A percentile compares a stretch with the other conserved stretches of the same genome.
Conservation (phyloP, 2,329 filamentous ascomycete genomes). For the Hypoxylon sp. region DNA sequence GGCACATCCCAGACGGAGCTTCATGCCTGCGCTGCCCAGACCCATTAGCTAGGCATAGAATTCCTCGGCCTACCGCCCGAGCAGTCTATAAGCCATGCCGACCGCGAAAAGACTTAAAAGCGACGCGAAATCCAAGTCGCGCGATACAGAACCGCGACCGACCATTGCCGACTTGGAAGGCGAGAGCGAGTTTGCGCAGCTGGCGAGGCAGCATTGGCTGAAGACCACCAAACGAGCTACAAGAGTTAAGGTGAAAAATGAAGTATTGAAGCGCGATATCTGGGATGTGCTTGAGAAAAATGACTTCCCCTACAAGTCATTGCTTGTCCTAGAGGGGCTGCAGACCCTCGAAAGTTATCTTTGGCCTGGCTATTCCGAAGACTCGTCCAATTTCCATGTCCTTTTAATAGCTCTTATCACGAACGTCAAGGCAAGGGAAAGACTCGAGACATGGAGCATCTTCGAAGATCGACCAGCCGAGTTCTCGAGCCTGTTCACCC, state of each 20-base stretch:
- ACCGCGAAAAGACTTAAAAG: conserved; percentile 72
- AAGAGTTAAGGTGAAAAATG: conserved; percentile 83
- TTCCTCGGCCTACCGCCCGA: conserved; percentile 40
- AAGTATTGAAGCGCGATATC: conserved; percentile 87
- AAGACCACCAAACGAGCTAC: conserved; percentile 71
- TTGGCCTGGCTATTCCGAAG: conserved; percentile 92
- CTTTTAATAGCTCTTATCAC: conserved; percentile 87
- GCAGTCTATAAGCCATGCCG: conserved; percentile 60
- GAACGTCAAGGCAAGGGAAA: conserved; percentile 90
- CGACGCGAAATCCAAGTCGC: conserved; percentile 61
- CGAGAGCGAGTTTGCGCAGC: conserved; percentile 79
- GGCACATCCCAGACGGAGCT: conserved; percentile 3
- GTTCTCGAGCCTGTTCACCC: conserved; percentile 91
- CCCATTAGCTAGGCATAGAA: conserved; percentile 31
- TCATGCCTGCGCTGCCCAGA: conserved; percentile 29
- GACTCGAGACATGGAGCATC: conserved; percentile 86
- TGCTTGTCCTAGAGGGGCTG: conserved; percentile 88
- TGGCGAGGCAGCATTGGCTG: conserved; percentile 90
- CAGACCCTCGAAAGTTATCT: conserved; percentile 94
- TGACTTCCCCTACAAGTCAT: conserved; percentile 80
- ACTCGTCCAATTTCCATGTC: conserved; percentile 92
- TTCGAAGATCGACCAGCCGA: conserved; percentile 84
- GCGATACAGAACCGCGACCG: conserved; percentile 67
- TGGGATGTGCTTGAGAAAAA: conserved; percentile 91
- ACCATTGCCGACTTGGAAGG: conserved; percentile 79